These are phyloP conservation scores for Kwoniella dendrophila DNA, from an alignment of 768 basidiomycete species.

Conservation along the genomic window DNA sequence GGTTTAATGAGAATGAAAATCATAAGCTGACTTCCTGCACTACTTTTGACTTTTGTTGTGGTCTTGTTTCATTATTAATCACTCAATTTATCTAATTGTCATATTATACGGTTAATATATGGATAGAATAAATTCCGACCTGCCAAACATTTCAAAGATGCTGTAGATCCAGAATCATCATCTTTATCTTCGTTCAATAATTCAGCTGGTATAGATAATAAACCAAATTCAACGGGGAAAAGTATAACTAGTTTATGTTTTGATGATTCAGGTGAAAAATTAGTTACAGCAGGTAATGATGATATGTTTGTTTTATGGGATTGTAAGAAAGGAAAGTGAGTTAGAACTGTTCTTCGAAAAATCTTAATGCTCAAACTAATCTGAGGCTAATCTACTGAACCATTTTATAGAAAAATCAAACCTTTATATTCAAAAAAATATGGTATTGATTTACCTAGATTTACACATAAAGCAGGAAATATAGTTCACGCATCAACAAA, in stretches of 20 bases:
- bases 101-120: too few relatives aligned
- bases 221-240: not conserved
- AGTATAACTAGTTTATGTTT: conserved; percentile 79
- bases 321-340: conserved; percentile 91
- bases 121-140: conserved; percentile 22
- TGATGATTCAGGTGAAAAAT: conserved; percentile 82
- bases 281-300: conserved; percentile 87
- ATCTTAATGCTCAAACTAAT: not conserved
- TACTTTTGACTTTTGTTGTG: too few relatives aligned
- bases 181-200: too few relatives aligned
- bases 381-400: not conserved
- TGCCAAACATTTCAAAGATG: conserved; percentile 27
- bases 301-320: conserved; percentile 88
- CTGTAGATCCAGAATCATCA: conserved; percentile 16
- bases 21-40: too few relatives aligned
- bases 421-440: conserved; percentile 92
- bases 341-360: conserved; percentile 46
- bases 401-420: conserved; percentile 64
- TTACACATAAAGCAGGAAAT: conserved; percentile 85
- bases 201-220: too few relatives aligned
- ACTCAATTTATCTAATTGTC: too few relatives aligned
- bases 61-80: too few relatives aligned
- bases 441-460: conserved; percentile 89
- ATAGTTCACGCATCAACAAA: conserved; percentile 92
- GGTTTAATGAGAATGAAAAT: too few relatives aligned